phyloP scores from a whole-genome alignment of 2,329 filamentous ascomycete genomes.

The Simplicillium sp. region DNA sequence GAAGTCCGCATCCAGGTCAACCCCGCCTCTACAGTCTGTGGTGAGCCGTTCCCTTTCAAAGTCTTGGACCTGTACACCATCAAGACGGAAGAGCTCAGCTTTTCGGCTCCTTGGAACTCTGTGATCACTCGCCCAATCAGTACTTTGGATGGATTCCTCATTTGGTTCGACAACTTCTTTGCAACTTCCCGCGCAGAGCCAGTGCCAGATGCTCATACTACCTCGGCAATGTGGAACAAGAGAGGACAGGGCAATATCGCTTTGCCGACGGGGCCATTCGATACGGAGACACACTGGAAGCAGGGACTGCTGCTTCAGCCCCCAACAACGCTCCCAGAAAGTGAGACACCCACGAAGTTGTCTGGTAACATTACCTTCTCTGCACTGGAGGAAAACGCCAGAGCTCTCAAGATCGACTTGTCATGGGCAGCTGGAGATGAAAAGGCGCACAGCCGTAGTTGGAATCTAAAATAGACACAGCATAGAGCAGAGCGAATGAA shows the following conservation, averaged over 20 bases:
- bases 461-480: slow-evolving; percentile 33
- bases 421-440: slow-evolving; percentile 45
- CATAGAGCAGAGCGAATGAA: not conserved
- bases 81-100: slow-evolving; percentile 63
- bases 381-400: slow-evolving; percentile 59
- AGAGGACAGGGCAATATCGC: slow-evolving; percentile 54
- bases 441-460: slow-evolving; percentile 35
- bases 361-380: slow-evolving; percentile 61
- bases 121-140: slow-evolving; percentile 53
- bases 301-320: slow-evolving; percentile 70
- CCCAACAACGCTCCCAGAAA: slow-evolving; percentile 34
- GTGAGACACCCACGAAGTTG: slow-evolving; percentile 48
- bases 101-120: slow-evolving; percentile 59
- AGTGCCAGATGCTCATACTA: slow-evolving; percentile 39
- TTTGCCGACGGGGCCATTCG: slow-evolving; percentile 78
- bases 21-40: slow-evolving; percentile 50
- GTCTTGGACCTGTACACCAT: slow-evolving; percentile 69
- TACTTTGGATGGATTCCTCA: slow-evolving; percentile 72
- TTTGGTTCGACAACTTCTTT: slow-evolving; percentile 96
- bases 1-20: slow-evolving; percentile 73
- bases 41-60: slow-evolving; percentile 56
- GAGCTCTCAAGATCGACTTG: slow-evolving; percentile 56
- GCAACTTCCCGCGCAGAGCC: slow-evolving; percentile 47
- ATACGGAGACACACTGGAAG: slow-evolving; percentile 80
- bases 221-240: slow-evolving; percentile 53